Evolutionary conservation across 495 filamentous ascomycete species (phyloP), one percentile per base, ranked within the genome.

Genomic region (Aspergillus panamensis): DNA sequence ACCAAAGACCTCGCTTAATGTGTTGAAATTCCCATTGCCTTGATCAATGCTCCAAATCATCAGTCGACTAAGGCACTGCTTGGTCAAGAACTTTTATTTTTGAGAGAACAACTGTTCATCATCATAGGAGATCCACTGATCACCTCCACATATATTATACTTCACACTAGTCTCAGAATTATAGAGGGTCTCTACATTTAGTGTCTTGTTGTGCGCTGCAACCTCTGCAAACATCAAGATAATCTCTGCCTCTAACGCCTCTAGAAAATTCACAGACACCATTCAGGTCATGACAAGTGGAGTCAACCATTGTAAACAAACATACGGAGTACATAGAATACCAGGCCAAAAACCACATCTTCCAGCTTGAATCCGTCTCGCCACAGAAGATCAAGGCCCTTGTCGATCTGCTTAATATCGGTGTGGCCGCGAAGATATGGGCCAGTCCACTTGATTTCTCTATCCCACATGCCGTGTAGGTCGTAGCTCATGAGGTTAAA

Each of bases 401-500:
- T 48, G 1, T 53, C 59, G 16, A 76, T 73, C 30, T 77, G 66
- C 7, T 55, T 58, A 16, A 75, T 48, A 40, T 68, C 58, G 32
- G 66, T 68, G 42, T 74, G 69, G 6, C 47, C 55, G 6, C 21
- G 40, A 10, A 59, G 49, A 29, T 52, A 59, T 4, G 43, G 40
- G n/a, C 51, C 35, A 2, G 40, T 60, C 57, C 57, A 60, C 1
- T 40, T n/a, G n/a, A 29, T 60, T 1, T 49, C 20, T 31, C 54
- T 2, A 31, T 60, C 57, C 57, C 57, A 60, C n/a, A 53, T 30
- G 1, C 64, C 64, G 32, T 63, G 63, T 1, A 80, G 25, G 61
- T 81, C 77, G 53, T 83, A 84, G 12, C 57, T 64, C 82, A 86
- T 86, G 29, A 84, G 8, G 54, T 84, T 84, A 54, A 82, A 66